Base-by-base conservation (phyloP, 192 early-diverging fungal genomes). In the Coemansia pectinata region DNA sequence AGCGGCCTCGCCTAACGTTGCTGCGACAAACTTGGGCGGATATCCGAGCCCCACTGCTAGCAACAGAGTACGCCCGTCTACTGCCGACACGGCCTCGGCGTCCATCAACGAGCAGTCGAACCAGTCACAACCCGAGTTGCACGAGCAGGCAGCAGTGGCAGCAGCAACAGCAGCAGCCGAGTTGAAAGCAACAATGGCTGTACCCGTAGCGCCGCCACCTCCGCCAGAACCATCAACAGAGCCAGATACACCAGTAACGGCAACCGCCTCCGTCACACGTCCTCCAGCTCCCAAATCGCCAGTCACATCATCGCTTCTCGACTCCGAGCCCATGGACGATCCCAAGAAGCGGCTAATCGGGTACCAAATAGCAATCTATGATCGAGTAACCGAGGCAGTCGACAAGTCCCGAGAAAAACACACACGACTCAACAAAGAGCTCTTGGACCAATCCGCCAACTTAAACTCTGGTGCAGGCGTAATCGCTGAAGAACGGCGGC, bases 401-500 rank as follows among this genome's bases (percentile, higher is more conserved):
- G 69, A 88, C n/a, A 73, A 85, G 65, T 89, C 88, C 21, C 81
- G 90, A 40, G 78, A 87, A 67, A 78, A 76, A 10, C 78, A 88
- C 36, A 85, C 89, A 23, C 69, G 72, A 0, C 87, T 91, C 9
- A 91, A 91, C 76, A 87, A 92, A 72, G 78, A 84, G 64, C 79
- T 92, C 23, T 69, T 94, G 48, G 80, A 82, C 40, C 85, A 87
- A 29, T 91, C 91, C 55, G 80, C 86, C 53, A 85, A 89, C 45
- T 86, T 97, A 11, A 87, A 90, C 70, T 88, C 91, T 21, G 90
- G 90, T 9, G 91, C 92, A 44, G 75, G 73, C 21, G 84, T 85
- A 7, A 87, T 95, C 12, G 77, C 85, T 11, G 76, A 90, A 7
- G 89, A 92, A 58, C 74, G 87, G 9, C 74, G 72, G 11, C 78